Evolutionary conservation across 345 rosid genomes (phyloP).

Genomic region (Eutrema japonicum): DNA sequence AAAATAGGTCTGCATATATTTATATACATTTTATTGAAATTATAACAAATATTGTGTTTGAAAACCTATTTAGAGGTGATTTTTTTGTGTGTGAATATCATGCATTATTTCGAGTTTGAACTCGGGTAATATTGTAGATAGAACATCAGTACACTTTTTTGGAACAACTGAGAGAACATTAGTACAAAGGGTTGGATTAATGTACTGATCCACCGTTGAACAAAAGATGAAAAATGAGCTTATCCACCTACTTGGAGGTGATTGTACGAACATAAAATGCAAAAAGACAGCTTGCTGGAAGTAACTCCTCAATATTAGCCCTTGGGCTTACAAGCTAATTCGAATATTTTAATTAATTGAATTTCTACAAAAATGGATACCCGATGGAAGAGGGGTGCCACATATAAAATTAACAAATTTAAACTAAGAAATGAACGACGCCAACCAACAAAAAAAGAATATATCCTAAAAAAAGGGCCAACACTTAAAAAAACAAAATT

Average conservation of each 20-base stretch:
- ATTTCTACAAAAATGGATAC: slow-evolving; percentile 1
- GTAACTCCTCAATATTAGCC: slow-evolving; percentile 20
- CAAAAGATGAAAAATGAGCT: too few species aligned
- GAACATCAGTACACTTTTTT: too few species aligned
- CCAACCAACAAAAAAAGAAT: slow-evolving; percentile 22
- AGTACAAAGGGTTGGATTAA: not conserved
- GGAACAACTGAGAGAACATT: not conserved
- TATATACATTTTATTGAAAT: not conserved
- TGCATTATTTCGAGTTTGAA: not conserved
- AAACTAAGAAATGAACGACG: slow-evolving; percentile 32
- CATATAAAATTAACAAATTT: slow-evolving; percentile 31
- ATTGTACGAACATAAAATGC: not conserved
- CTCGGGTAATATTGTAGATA: too few species aligned
- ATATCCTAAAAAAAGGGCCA: slow-evolving; percentile 24
- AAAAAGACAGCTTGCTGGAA: not conserved
- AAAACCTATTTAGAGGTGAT: not conserved
- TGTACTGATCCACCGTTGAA: too few species aligned
- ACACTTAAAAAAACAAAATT: slow-evolving; percentile 33
- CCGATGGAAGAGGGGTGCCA: slow-evolving; percentile 42
- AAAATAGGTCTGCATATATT: too few species aligned
- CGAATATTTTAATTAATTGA: not conserved
- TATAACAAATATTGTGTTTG: not conserved
- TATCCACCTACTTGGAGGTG: too few species aligned
- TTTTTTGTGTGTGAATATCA: not conserved
- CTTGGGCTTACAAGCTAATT: slow-evolving; percentile 4